A percentile compares a stretch with the other conserved stretches of the same genome.
phyloP scores from a whole-genome alignment of 768 basidiomycete species.

The Boletus vermiculosoides region DNA sequence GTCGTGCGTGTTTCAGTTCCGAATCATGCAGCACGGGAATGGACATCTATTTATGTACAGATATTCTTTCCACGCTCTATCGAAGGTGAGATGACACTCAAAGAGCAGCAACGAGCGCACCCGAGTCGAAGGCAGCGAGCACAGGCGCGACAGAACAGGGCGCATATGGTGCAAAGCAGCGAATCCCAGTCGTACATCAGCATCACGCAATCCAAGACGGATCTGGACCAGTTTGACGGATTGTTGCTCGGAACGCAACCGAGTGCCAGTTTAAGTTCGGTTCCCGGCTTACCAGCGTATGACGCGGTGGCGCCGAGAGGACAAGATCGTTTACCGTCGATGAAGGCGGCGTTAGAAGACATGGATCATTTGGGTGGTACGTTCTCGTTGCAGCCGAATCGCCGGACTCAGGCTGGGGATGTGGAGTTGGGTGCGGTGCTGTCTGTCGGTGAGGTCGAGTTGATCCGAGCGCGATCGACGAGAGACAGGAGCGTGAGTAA shows the following conservation, averaged over 20 bases:
- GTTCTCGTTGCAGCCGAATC: constrained; percentile 27
- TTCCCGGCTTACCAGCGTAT: constrained; percentile 21
- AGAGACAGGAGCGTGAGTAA: constrained; percentile 40
- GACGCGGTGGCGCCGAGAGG: constrained; percentile 30
- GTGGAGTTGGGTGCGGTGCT: constrained; percentile 21
- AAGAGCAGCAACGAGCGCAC: constrained; percentile 38
- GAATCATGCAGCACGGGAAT: too few species aligned
- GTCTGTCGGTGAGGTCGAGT: constrained; percentile 41
- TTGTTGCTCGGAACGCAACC: not conserved
- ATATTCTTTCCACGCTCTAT: constrained; percentile 82
- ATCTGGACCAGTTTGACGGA: not conserved
- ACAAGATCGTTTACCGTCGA: not conserved
- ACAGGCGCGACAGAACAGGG: too few species aligned
- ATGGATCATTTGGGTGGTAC: constrained; percentile 13
- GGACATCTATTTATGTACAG: too few species aligned
- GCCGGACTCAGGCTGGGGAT: constrained; percentile 21
- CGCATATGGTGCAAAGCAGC: not conserved
- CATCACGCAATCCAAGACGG: constrained; percentile 3
- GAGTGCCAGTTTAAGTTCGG: not conserved
- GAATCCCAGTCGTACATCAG: constrained; percentile 15
- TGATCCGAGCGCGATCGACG: constrained; percentile 41
- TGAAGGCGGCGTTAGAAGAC: constrained; percentile 34
- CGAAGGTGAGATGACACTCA: constrained; percentile 57
- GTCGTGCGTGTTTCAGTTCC: too few species aligned
- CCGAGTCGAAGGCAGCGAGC: not conserved